Base-by-base conservation (phyloP, 345 rosid species). In the Eucalyptus victrix region DNA sequence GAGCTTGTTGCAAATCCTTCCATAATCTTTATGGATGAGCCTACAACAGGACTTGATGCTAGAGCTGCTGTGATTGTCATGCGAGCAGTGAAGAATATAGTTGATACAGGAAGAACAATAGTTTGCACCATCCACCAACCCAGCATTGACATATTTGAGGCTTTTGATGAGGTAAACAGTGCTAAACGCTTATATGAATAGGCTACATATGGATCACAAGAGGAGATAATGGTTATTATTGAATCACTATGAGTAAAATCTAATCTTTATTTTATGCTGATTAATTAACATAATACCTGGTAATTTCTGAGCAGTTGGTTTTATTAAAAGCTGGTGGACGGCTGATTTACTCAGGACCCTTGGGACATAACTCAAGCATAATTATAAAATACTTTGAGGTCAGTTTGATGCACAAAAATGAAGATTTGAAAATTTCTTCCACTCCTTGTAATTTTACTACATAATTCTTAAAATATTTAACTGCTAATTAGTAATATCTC, bases 81-180 rank as follows among this genome's bases (percentile, higher is more conserved):
- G 97, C 90, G 99, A 89, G 96, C 95, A 80, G 97, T 95, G 91
- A 97, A 95, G 91, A 97, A 96, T 81, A 92, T 96, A 2, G 97
- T 92, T 30, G 96, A 94, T 23, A 97, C 97, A 15, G 98, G 98
- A 88, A 92, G 99, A 91, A 97, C 99, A 51, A 92, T 96, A 16
- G 97, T 96, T 15, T 96, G 98, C 91, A 97, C 98, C 45, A 94
- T 94, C 91, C 99, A 97, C 88, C 99, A 97, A 86, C 99, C 99
- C 9, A 97, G 98, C 87, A 95, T 97, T 56, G 97, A 96, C 83
- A 95, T 97, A 80, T 97, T 97, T 47, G 99, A 97, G 90, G 91
- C 99, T 42, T 97, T 97, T 92, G 99, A 95, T 91, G 97, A 95
- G 98, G 98, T 96, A 93, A 34, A 45, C 8, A 32, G 40, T 85